Evolutionary conservation across 2,329 filamentous ascomycete genomes (phyloP).

Genomic region (Diaporthe batatas): DNA sequence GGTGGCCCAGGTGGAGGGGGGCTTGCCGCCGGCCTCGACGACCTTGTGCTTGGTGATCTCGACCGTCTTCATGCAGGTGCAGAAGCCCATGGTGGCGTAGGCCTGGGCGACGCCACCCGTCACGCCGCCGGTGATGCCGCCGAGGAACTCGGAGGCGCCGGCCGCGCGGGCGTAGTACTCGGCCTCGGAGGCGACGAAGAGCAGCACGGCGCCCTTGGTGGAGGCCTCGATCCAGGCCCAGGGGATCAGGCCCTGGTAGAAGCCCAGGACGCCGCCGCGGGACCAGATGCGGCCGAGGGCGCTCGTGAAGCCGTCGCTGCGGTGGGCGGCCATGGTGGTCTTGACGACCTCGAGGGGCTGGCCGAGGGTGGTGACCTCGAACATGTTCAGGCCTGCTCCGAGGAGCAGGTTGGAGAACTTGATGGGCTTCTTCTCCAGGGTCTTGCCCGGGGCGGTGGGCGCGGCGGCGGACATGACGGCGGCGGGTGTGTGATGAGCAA

Average conservation of each 20-base stretch:
- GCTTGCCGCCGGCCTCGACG: conserved; percentile 84
- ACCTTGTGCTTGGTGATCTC: conserved; percentile 99
- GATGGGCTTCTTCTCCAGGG: conserved; percentile 98
- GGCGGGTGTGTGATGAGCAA: conserved; percentile 56
- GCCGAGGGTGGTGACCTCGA: conserved; percentile 79
- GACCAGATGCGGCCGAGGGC: conserved; percentile 91
- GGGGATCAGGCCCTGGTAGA: conserved; percentile 99
- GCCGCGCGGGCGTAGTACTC: conserved; percentile 91
- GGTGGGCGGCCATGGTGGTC: conserved; percentile 99
- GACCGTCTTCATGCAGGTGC: conserved; percentile 99
- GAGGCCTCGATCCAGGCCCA: conserved; percentile 99
- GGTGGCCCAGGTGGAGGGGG: conserved; percentile 90
- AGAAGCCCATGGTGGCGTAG: conserved; percentile 99
- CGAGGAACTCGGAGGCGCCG: conserved; percentile 88
- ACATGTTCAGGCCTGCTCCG: conserved; percentile 94
- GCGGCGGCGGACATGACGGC: conserved; percentile 74
- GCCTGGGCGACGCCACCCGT: conserved; percentile 95
- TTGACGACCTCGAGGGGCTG: conserved; percentile 98
- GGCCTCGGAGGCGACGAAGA: conserved; percentile 98
- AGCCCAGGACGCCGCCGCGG: conserved; percentile 93
- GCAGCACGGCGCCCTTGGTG: conserved; percentile 98
- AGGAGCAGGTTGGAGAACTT: conserved; percentile 99
- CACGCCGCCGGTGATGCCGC: conserved; percentile 92
- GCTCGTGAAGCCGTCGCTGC: conserved; percentile 85
- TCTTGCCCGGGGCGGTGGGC: conserved; percentile 62